phyloP scores from a whole-genome alignment of 208 protist species.

The Trypanosoma platydactyli region DNA sequence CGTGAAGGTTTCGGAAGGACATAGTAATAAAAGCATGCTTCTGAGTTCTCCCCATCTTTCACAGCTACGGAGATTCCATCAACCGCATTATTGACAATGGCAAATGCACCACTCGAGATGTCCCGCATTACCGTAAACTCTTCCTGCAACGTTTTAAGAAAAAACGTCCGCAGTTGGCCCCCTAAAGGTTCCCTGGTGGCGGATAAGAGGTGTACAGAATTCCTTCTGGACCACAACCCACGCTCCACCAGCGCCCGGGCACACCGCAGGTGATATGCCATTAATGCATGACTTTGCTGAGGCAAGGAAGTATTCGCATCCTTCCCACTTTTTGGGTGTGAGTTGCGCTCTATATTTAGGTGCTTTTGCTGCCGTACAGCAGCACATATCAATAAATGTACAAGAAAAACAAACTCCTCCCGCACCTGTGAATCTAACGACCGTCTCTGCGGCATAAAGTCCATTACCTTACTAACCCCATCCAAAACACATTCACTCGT shows the following conservation, averaged over 20 bases:
- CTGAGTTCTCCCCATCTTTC: neutral
- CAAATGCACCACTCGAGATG: neutral
- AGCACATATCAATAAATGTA: slow-evolving; percentile 12
- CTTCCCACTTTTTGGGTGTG: neutral
- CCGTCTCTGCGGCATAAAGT: neutral
- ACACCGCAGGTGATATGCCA: slow-evolving; percentile 9
- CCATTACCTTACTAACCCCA: slow-evolving; percentile 2
- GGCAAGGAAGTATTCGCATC: neutral
- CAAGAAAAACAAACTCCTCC: slow-evolving; percentile 17
- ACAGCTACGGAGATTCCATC: neutral
- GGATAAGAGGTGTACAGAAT: slow-evolving; percentile 24
- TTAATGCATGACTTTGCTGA: neutral
- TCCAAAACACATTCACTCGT: slow-evolving; percentile 3
- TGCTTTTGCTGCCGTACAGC: slow-evolving; percentile 1
- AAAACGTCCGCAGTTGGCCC: slow-evolving; percentile 16
- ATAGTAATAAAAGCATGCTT: slow-evolving; percentile 11
- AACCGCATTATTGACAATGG: neutral
- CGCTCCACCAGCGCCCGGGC: slow-evolving; percentile 9
- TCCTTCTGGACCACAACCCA: slow-evolving; percentile 10
- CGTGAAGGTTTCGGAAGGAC: neutral
- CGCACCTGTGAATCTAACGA: neutral
- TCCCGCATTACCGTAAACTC: slow-evolving; percentile 26
- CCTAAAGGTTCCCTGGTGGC: slow-evolving; percentile 1
- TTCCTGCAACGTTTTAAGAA: slow-evolving; percentile 22
- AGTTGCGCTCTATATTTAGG: neutral